Evolutionary conservation across 2,329 filamentous ascomycete genomes (phyloP).

Genomic region (Xylariaceae sp.): DNA sequence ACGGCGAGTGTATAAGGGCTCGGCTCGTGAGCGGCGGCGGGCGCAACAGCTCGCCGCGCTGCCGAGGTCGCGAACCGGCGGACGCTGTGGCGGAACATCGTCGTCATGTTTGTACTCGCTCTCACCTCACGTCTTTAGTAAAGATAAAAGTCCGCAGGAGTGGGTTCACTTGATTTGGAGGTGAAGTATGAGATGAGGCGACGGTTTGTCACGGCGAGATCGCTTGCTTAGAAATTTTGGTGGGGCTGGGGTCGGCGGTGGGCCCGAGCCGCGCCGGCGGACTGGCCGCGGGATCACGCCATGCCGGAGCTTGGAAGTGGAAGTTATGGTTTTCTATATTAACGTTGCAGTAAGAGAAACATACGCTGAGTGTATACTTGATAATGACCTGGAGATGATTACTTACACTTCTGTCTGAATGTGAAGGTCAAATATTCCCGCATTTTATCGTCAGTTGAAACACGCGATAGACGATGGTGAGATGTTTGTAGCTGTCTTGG

Average conservation of each 20-base stretch:
- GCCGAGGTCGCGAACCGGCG: slow-evolving; percentile 63
- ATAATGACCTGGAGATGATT: too few relatives aligned
- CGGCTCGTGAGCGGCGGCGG: slow-evolving; percentile 33
- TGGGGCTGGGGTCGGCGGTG: slow-evolving; percentile 15
- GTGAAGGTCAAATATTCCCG: too few relatives aligned
- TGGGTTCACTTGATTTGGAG: not conserved
- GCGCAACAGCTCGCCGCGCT: slow-evolving; percentile 40
- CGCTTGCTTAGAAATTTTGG: slow-evolving; percentile 11
- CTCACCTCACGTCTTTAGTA: not conserved
- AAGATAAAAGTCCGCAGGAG: too few relatives aligned
- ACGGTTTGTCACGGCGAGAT: too few relatives aligned
- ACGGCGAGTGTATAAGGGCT: slow-evolving; percentile 65
- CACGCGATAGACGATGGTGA: too few relatives aligned
- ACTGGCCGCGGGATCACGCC: slow-evolving; percentile 21
- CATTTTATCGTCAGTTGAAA: too few relatives aligned
- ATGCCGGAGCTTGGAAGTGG: slow-evolving; percentile 13
- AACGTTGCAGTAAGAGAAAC: too few relatives aligned
- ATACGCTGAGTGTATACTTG: too few relatives aligned
- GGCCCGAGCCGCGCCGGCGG: slow-evolving; percentile 11
- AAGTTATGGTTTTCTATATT: too few relatives aligned
- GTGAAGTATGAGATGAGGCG: not conserved
- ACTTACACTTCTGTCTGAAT: too few relatives aligned
- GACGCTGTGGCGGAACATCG: slow-evolving; percentile 67
- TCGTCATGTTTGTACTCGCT: slow-evolving; percentile 11
- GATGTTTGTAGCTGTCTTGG: too few relatives aligned